Conservation (phyloP, 345 rosid species). For the Lagerstroemia speciosa region DNA sequence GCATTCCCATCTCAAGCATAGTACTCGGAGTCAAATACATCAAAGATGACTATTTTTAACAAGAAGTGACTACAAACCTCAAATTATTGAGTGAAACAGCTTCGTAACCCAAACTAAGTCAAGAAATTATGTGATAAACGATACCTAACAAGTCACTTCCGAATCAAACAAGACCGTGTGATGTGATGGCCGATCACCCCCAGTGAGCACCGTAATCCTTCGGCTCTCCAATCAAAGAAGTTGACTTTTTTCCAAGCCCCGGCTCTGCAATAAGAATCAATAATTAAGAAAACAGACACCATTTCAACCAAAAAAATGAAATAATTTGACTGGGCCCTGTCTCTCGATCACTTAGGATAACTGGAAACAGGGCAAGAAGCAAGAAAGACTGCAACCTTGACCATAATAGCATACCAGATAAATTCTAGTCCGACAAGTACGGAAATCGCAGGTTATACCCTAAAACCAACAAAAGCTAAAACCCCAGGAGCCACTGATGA, state of each 20-base stretch:
- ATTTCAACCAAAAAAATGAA: background rate
- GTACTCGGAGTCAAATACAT: no score
- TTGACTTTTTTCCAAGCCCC: background rate
- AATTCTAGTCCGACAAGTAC: background rate
- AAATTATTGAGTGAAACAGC: background rate
- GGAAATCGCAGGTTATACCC: background rate
- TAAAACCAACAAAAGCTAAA: constrained; percentile 3
- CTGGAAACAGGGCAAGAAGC: background rate
- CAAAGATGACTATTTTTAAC: background rate
- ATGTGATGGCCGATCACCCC: background rate
- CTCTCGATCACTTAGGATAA: background rate
- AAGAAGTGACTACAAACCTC: background rate
- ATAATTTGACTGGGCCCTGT: background rate
- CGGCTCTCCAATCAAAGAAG: no score
- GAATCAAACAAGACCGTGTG: background rate
- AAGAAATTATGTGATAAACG: background rate
- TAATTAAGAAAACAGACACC: background rate
- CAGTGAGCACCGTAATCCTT: background rate
- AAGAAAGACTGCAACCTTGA: background rate
- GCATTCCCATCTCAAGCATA: background rate
- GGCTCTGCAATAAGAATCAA: background rate
- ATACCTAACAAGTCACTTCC: background rate
- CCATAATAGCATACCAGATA: background rate
- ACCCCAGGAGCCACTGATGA: constrained; percentile 2
- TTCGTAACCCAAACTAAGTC: background rate